Percentiles rank a stretch among this genome's conserved stretches.
Conservation (phyloP, 257 asterid genomes). For the Henckelia pumila region DNA sequence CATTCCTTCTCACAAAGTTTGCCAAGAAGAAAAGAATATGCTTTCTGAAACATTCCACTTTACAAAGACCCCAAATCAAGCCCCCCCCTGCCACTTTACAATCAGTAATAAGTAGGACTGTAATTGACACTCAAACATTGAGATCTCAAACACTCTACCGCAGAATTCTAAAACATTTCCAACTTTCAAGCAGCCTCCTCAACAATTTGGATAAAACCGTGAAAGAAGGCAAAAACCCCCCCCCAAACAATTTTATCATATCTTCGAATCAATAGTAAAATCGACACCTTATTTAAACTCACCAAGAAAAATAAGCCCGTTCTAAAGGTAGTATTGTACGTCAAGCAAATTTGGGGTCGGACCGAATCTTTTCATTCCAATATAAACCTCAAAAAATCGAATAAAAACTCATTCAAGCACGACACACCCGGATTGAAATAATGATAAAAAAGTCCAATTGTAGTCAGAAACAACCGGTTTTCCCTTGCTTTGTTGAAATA, state of each 20-base stretch:
- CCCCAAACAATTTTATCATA: conserved; percentile 42
- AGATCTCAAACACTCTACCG: conserved; percentile 32
- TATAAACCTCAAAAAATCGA: conserved; percentile 43
- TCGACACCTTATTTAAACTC: conserved; percentile 39
- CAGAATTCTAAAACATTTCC: conserved; percentile 41
- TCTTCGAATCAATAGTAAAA: conserved; percentile 41
- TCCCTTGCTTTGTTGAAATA: conserved; percentile 43
- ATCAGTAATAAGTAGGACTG: conserved; percentile 33
- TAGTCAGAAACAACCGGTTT: conserved; percentile 49
- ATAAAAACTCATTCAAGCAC: conserved; percentile 33
- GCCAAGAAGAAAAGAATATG: conserved; percentile 33
- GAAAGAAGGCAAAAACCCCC: conserved; percentile 49
- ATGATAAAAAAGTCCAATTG: conserved; percentile 47
- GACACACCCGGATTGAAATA: conserved; percentile 44
- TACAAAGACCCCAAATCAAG: conserved; percentile 46
- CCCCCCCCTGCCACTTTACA: too few species aligned
- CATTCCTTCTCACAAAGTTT: conserved; percentile 29
- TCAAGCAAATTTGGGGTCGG: conserved; percentile 51
- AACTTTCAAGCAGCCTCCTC: conserved; percentile 34
- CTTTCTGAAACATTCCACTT: conserved; percentile 41
- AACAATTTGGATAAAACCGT: conserved; percentile 40
- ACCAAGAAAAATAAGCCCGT: conserved; percentile 45
- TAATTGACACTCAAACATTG: conserved; percentile 40
- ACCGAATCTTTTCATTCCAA: conserved; percentile 50
- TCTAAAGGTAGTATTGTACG: conserved; percentile 43